These are phyloP conservation scores for Aegilops tauschii DNA, from an alignment of 176 grass and related monocot genomes.

Conservation along the genomic window DNA sequence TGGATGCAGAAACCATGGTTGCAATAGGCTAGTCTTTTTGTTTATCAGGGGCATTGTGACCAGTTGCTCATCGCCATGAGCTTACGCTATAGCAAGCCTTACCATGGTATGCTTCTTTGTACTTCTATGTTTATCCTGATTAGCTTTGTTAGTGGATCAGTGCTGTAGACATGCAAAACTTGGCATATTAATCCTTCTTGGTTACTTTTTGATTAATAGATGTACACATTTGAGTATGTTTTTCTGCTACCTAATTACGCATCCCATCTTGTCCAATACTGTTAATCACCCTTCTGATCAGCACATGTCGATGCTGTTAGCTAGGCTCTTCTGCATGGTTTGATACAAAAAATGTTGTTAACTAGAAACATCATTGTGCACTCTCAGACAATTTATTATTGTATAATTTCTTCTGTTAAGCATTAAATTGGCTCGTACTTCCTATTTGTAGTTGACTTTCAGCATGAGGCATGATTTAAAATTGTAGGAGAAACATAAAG, in stretches of 20 bases:
- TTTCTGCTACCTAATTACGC: no score
- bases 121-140: background rate
- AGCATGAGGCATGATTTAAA: background rate
- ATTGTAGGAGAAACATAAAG: background rate
- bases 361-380: no score
- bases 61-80: background rate
- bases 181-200: background rate
- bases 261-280: background rate
- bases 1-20: background rate
- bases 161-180: background rate
- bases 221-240: background rate
- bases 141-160: background rate
- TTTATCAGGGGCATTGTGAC: background rate
- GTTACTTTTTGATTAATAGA: background rate
- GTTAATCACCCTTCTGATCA: background rate
- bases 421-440: background rate
- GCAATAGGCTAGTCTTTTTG: background rate
- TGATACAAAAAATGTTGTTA: no score
- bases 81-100: background rate
- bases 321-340: background rate
- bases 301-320: background rate
- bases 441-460: background rate
- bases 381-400: background rate
- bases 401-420: background rate
- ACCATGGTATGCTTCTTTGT: background rate